These are phyloP conservation scores for Magnolia changhungtana DNA, from an alignment of 164 flowering plant genomes.

Conservation along the genomic window DNA sequence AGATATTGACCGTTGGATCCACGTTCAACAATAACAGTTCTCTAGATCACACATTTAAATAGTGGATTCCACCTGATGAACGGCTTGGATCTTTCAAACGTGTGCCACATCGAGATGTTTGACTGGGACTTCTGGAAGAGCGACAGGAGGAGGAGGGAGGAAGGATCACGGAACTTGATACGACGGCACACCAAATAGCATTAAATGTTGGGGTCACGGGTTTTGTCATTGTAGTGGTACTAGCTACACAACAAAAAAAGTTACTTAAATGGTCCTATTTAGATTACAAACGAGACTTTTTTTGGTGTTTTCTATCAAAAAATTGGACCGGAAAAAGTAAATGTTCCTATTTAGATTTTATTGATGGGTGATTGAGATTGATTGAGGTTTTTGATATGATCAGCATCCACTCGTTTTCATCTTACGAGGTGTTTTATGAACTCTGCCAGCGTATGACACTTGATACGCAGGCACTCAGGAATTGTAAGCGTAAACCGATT, in stretches of 20 bases:
- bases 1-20: too few species aligned
- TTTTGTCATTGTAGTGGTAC: not conserved
- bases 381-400: not conserved
- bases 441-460: too few species aligned
- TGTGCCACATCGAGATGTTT: too few species aligned
- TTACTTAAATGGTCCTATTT: not conserved
- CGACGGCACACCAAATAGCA: not conserved
- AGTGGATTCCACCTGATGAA: too few species aligned
- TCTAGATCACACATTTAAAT: too few species aligned
- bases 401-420: not conserved
- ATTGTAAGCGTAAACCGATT: too few species aligned
- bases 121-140: too few species aligned
- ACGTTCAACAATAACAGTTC: too few species aligned
- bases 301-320: not conserved
- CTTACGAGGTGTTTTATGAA: too few species aligned
- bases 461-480: too few species aligned
- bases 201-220: slow-evolving; percentile 1
- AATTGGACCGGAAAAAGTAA: not conserved
- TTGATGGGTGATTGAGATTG: not conserved
- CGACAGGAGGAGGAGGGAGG: not conserved
- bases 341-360: not conserved
- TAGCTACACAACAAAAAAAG: not conserved
- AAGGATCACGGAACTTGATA: not conserved
- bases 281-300: not conserved
- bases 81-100: too few species aligned